Percentiles rank a stretch among this genome's conserved stretches.
Conservation (phyloP, 176 grass and related monocot species). For the Olyra latifolia region DNA sequence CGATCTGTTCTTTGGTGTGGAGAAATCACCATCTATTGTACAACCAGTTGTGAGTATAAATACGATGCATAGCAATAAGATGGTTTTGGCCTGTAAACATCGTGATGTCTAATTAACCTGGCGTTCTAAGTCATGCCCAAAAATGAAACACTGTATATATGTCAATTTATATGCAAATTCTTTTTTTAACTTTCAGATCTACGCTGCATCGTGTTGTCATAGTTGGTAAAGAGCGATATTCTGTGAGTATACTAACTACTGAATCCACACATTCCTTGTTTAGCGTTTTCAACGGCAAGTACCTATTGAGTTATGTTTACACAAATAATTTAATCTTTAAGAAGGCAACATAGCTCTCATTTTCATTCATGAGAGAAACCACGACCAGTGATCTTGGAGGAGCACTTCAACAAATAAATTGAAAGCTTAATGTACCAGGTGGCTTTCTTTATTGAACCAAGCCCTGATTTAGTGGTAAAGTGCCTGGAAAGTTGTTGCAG, state of each 20-base stretch:
- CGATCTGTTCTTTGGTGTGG: neutral
- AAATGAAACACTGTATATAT: neutral
- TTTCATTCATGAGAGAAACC: neutral
- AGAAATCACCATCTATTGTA: neutral
- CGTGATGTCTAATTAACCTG: neutral
- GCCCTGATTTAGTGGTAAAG: slow-evolving; percentile 57
- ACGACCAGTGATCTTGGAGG: neutral
- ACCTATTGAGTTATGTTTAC: neutral
- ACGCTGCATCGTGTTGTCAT: slow-evolving; percentile 79
- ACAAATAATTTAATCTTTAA: too few relatives aligned
- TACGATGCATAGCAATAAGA: neutral
- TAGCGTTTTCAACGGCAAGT: neutral
- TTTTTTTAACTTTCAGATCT: slow-evolving; percentile 51
- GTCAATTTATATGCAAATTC: neutral
- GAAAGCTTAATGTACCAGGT: slow-evolving; percentile 29
- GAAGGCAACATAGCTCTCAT: too few relatives aligned
- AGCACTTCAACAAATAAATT: neutral
- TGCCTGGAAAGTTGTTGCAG: slow-evolving; percentile 78
- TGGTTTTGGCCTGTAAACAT: neutral
- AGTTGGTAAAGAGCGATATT: slow-evolving; percentile 72
- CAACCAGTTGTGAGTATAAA: neutral
- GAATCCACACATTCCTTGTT: neutral
- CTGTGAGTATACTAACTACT: slow-evolving; percentile 57
- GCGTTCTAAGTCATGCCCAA: neutral
- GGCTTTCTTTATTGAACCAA: neutral